Evolutionary conservation across 768 basidiomycete species (phyloP).

Genomic region (Kwoniella dendrophila): DNA sequence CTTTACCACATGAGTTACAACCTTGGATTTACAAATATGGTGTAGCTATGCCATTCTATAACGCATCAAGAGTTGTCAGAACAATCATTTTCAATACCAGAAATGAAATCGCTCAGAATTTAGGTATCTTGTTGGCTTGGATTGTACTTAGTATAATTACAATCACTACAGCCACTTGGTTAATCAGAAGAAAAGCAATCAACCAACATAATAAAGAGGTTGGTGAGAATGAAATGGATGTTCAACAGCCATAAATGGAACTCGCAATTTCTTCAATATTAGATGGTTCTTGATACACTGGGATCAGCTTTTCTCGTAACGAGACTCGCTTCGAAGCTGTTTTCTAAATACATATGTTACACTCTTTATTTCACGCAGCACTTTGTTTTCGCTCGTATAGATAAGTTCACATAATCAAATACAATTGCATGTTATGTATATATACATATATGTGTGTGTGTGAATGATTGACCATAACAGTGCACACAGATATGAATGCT

Average conservation of each 20-base stretch:
- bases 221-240: slow-evolving; percentile 23
- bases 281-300: too few species aligned
- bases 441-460: too few species aligned
- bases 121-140: slow-evolving; percentile 55
- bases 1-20: slow-evolving; percentile 53
- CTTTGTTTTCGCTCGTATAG: too few species aligned
- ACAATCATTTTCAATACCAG: slow-evolving; percentile 56
- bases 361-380: too few species aligned
- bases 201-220: slow-evolving; percentile 32
- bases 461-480: too few species aligned
- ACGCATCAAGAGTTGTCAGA: slow-evolving; percentile 44
- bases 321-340: too few species aligned
- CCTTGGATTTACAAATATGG: slow-evolving; percentile 55
- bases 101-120: slow-evolving; percentile 50
- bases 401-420: too few species aligned
- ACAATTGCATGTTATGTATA: too few species aligned
- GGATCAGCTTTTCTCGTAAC: too few species aligned
- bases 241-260: slow-evolving; percentile 5
- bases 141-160: slow-evolving; percentile 45
- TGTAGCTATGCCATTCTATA: slow-evolving; percentile 54
- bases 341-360: too few species aligned
- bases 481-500: too few species aligned
- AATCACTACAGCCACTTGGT: slow-evolving; percentile 44
- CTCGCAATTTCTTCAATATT: too few species aligned
- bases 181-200: slow-evolving; percentile 39